Evolutionary conservation across 306 rosid species (phyloP), one percentile per base, ranked within the genome.

Genomic region (Casuarina cunninghamiana): DNA sequence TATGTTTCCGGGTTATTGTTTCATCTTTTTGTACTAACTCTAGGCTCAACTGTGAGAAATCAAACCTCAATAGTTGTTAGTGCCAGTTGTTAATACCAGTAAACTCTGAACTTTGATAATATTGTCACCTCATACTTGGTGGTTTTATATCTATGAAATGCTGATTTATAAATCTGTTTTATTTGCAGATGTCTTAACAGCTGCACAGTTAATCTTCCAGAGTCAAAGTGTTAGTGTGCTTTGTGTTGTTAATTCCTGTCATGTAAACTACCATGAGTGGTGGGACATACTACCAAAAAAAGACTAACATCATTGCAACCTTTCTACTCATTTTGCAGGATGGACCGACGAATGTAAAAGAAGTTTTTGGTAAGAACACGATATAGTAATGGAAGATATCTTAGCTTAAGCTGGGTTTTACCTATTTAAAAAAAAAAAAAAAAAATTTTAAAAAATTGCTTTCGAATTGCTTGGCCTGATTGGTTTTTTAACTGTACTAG

Each of bases 141-240:
- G 75, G 57, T 32, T 41, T 38, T 38, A 8, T 43, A 76, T 63
- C 69, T 77, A 62, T 78, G 69, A 65, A 71, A 72, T 45, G 45
- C 75, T 80, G 53, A 83, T 46, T 17, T 60, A 48, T 78, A 51
- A 60, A 54, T 82, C 79, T 43, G 72, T 81, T 89, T 87, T 49
- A 74, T 81, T 60, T 85, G 93, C 96, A 96, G 99, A 93, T 84
- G 41, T 84, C 70, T 84, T 96, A 83, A 87, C 89, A 51, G 93
- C 98, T 2, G 94, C 97, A 21, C 91, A 83, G 49, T 86, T 93
- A 79, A 72, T 93, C 81, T 90, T 84, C 81, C 97, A 89, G 87
- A 89, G 77, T 86, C 97, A 89, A 77, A 87, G 70, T 86, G 99
- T 96, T 79, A 87, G 97, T 82, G 62, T 19, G 41, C 44, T 77